Base-by-base conservation (phyloP, 1,139 yeast genomes). In the Geotrichum histeridarum region DNA sequence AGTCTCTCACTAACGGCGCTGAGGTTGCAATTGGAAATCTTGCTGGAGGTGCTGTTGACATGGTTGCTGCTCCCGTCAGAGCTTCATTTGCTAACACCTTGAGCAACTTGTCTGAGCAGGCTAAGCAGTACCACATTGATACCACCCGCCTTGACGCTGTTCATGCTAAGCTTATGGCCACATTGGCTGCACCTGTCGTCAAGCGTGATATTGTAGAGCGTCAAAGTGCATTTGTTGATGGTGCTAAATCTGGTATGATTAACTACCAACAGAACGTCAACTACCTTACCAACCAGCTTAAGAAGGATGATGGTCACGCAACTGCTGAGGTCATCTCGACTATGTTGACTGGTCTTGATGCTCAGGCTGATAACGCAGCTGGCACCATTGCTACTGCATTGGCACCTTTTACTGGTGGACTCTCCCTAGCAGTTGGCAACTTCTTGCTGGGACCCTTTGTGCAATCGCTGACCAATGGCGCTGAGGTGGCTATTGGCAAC, bases 391-490 rank as follows among this genome's bases (percentile, higher is more conserved):
- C 62, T 22, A 54, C 59, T 30, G 65, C 63, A 17, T 56, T 64
- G 31, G 59, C 64, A 22, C 67, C 68, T 17, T 30, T 63, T 14
- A 60, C 64, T 15, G 60, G 60, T 8, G 62, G 61, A 27, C 60
- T 64, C 8, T 57, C 64, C 18, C 58, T 57, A 50, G 64, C 60
- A 8, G 57, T 67, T 37, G 67, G 63, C 31, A 57, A 59, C 48
- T 56, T 57, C 42, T 45, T 63, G 8, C 59, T 63, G 6, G 67
- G 67, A 14, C 67, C 67, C 42, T 56, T 63, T 43, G 61, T 59
- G 27, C 67, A 64, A 57, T 60, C 65, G 22, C 56, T 63, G 35
- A 64, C 67, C 57, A 61, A 64, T 59, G 67, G 67, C 45, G 64
- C 64, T 41, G 64, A 63, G 56, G 66, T 62, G 5, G 50, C 61